Conservation (phyloP, 768 basidiomycete species). For the Calocybe indica region DNA sequence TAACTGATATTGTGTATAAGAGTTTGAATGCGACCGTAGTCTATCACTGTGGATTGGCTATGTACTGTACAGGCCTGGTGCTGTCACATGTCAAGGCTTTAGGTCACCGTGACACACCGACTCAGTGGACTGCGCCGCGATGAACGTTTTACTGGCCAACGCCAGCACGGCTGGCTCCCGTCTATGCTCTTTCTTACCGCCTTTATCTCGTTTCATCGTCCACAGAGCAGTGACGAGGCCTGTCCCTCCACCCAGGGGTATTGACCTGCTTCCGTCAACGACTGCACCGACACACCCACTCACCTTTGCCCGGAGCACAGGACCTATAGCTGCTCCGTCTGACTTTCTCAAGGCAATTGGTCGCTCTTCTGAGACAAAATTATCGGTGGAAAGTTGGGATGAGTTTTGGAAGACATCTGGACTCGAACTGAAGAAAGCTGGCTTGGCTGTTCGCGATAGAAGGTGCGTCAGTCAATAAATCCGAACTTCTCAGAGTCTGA, state of each 20-base stretch:
- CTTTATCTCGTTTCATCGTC: slow-evolving; percentile 23
- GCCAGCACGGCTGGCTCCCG: slow-evolving; percentile 8
- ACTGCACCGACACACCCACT: slow-evolving; percentile 2
- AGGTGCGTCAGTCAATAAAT: slow-evolving; percentile 37
- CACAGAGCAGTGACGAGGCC: slow-evolving; percentile 26
- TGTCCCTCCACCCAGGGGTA: slow-evolving; percentile 32
- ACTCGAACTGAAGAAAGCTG: slow-evolving; percentile 54
- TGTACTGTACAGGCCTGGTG: no score
- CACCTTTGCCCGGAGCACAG: slow-evolving; percentile 22
- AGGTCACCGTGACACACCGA: no score
- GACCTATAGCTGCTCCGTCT: slow-evolving; percentile 45
- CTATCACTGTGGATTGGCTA: no score
- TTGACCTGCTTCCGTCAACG: slow-evolving; percentile 6
- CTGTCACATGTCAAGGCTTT: no score
- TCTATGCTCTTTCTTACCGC: slow-evolving; percentile 17
- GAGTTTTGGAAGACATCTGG: slow-evolving; percentile 63
- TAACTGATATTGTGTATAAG: no score
- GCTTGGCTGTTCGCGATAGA: slow-evolving; percentile 62
- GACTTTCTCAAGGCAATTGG: slow-evolving; percentile 76
- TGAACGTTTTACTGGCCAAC: no score
- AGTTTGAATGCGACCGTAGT: no score
- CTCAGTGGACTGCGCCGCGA: no score
- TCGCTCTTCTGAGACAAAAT: slow-evolving; percentile 57
- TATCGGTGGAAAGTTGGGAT: slow-evolving; percentile 63
- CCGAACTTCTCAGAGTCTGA: not conserved